These are phyloP conservation scores for Diaporthe vaccinii DNA, from an alignment of 2,329 filamentous ascomycete genomes.

Conservation along the genomic window DNA sequence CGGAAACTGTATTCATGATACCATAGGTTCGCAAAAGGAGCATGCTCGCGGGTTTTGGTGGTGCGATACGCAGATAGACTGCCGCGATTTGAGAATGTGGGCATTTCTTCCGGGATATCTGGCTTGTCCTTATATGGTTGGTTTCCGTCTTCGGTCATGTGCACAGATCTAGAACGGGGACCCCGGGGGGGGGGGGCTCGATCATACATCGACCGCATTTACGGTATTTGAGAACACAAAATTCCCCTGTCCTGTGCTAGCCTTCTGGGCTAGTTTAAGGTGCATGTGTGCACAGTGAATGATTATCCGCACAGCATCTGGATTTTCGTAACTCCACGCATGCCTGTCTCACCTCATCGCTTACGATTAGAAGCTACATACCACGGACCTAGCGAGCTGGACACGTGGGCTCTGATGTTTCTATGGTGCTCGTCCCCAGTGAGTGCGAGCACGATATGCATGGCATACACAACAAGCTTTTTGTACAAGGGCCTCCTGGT, in stretches of 20 bases:
- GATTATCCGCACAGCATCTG: neutral
- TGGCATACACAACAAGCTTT: neutral
- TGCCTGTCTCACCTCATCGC: too few relatives aligned
- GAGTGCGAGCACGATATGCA: neutral
- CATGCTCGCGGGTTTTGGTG: neutral
- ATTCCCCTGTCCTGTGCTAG: neutral
- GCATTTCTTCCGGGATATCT: neutral
- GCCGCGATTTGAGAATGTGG: neutral
- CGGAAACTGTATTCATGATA: conserved; percentile 34
- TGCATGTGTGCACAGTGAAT: neutral
- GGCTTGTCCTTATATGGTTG: neutral
- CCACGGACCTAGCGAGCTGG: neutral
- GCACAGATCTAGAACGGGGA: neutral
- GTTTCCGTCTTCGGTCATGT: neutral
- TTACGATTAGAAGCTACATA: neutral
- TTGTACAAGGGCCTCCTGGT: conserved; percentile 3
- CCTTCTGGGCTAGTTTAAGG: neutral
- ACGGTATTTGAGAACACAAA: neutral
- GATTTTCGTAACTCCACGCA: too few relatives aligned
- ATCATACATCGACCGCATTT: neutral
- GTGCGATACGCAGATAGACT: conserved; percentile 3
- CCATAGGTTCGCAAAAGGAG: conserved; percentile 3
- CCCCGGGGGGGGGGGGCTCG: neutral
- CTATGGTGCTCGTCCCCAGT: neutral
- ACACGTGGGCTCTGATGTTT: neutral